Percentiles rank a stretch among this genome's conserved stretches.
Evolutionary conservation across 169 alveolate genomes (phyloP).

Genomic region (Plasmodium ovale): DNA sequence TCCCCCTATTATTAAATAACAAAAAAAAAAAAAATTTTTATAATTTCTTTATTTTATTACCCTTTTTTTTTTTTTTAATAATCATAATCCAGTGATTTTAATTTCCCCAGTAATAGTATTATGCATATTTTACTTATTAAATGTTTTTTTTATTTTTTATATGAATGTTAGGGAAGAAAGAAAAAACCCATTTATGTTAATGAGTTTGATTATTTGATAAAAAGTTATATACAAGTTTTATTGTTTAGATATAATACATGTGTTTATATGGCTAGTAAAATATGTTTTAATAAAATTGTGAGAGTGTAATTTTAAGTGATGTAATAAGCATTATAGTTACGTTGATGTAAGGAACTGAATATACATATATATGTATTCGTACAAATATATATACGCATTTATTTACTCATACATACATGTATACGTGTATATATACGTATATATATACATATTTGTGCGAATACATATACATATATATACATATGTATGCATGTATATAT

Average conservation of each 20-base stretch:
- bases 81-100: conserved; percentile 5
- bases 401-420: neutral
- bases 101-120: neutral
- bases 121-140: neutral
- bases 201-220: conserved; percentile 17
- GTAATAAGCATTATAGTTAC: neutral
- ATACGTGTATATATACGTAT: neutral
- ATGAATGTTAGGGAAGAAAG: neutral
- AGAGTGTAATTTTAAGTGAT: conserved; percentile 6
- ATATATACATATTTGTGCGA: neutral
- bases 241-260: conserved; percentile 5
- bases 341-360: neutral
- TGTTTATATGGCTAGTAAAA: neutral
- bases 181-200: neutral
- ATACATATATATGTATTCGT: neutral
- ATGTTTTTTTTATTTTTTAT: conserved; percentile 1
- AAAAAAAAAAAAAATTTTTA: neutral
- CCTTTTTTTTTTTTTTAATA: neutral
- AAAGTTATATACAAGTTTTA: neutral
- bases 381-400: neutral
- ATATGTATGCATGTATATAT: no score
- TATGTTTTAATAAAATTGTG: neutral
- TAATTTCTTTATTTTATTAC: neutral
- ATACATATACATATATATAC: neutral
- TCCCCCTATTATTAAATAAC: neutral